Evolutionary conservation across 345 rosid genomes (phyloP).

Genomic region (Crucihimalaya himalaica): DNA sequence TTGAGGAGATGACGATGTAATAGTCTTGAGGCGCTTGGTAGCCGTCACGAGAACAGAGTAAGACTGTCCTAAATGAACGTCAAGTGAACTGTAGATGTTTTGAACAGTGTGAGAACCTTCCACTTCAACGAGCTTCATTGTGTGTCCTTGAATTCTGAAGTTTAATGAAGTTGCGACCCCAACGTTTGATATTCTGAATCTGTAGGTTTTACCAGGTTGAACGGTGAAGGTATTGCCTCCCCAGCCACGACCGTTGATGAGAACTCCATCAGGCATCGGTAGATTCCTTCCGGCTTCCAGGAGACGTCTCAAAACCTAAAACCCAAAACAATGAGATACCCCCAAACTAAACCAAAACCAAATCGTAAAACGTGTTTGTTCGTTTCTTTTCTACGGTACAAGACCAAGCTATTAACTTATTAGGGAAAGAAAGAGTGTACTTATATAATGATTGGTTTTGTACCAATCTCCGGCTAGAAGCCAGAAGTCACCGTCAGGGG

Average conservation of each 20-base stretch:
- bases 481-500: conserved; percentile 71
- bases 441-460: conserved; percentile 70
- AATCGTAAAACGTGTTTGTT: background rate
- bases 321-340: background rate
- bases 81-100: conserved; percentile 63
- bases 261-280: conserved; percentile 79
- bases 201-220: conserved; percentile 82
- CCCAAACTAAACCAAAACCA: background rate
- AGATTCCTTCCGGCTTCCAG: conserved; percentile 66
- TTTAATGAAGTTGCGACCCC: conserved; percentile 70
- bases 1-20: conserved; percentile 71
- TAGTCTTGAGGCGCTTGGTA: conserved; percentile 77
- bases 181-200: conserved; percentile 88
- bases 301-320: conserved; percentile 54
- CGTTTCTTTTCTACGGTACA: background rate
- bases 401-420: no score
- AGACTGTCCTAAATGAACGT: conserved; percentile 88
- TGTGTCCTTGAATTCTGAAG: conserved; percentile 88
- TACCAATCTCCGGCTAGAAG: conserved; percentile 93
- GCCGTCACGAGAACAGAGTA: conserved; percentile 86
- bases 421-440: conserved; percentile 2
- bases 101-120: conserved; percentile 95
- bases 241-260: conserved; percentile 92
- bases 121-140: conserved; percentile 78
- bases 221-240: conserved; percentile 71